Evolutionary conservation across 768 basidiomycete genomes (phyloP).

Genomic region (Mycena galopus): DNA sequence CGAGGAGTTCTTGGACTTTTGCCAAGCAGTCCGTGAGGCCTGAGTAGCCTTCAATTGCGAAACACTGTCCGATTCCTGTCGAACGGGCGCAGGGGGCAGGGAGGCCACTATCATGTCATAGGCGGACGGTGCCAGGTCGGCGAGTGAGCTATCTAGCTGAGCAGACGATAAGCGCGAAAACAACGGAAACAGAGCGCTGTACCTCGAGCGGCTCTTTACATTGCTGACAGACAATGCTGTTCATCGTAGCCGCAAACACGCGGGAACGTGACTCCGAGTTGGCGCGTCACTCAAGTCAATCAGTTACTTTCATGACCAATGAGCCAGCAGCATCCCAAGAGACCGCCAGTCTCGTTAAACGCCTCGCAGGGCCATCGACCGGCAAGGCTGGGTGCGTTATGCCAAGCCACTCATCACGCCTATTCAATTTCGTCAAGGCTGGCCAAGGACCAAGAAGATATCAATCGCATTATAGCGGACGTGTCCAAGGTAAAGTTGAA

Average conservation of each 20-base stretch:
- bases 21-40: constrained; percentile 71
- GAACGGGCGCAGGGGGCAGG: constrained; percentile 67
- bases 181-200: constrained; percentile 22
- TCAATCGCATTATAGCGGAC: constrained; percentile 90
- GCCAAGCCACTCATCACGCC: too few species aligned
- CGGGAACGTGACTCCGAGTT: constrained; percentile 25
- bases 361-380: constrained; percentile 90
- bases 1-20: constrained; percentile 61
- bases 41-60: constrained; percentile 59
- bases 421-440: neutral
- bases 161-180: constrained; percentile 25
- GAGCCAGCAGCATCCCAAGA: constrained; percentile 65
- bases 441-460: constrained; percentile 83
- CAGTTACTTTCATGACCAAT: too few species aligned
- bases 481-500: constrained; percentile 75
- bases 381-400: constrained; percentile 60
- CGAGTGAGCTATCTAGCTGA: constrained; percentile 91
- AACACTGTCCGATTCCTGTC: constrained; percentile 50
- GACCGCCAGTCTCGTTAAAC: constrained; percentile 77
- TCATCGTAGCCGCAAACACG: constrained; percentile 37
- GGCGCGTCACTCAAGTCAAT: too few species aligned
- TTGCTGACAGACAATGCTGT: constrained; percentile 82
- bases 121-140: constrained; percentile 87
- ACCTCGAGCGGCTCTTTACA: constrained; percentile 94
- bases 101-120: constrained; percentile 87